A percentile compares a stretch with the other conserved stretches of the same genome.
Evolutionary conservation across 2,329 filamentous ascomycete genomes (phyloP).

Genomic region (Ceratocystis variospora): DNA sequence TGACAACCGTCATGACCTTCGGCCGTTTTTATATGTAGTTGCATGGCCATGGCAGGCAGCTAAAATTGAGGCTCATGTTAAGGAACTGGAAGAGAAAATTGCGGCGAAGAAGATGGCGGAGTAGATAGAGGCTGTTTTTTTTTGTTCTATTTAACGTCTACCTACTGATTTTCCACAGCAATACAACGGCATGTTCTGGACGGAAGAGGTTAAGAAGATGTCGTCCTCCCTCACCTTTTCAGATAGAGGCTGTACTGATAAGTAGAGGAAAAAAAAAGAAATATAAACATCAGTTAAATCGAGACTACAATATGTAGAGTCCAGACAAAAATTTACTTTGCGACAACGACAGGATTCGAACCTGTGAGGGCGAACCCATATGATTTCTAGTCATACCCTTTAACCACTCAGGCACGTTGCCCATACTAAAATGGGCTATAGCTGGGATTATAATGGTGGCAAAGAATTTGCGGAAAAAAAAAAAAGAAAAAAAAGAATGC

Average conservation of each 20-base stretch:
- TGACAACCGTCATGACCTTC: slow-evolving; percentile 30
- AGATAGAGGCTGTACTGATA: background rate
- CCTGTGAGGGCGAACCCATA: slow-evolving; percentile 16
- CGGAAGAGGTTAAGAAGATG: no score
- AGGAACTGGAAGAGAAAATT: slow-evolving; percentile 25
- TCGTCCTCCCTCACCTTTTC: no score
- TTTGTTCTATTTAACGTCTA: no score
- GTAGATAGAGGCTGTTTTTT: background rate
- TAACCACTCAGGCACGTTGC: slow-evolving; percentile 17
- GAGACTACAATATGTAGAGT: no score
- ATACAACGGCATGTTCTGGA: no score
- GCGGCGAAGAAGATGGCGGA: slow-evolving; percentile 17
- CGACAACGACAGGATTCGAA: slow-evolving; percentile 18
- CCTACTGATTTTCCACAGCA: no score
- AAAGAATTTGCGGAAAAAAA: no score
- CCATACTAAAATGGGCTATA: background rate
- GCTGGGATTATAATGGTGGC: no score
- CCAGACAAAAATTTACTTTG: background rate
- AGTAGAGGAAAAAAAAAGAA: background rate
- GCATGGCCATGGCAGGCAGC: slow-evolving; percentile 30
- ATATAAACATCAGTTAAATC: background rate
- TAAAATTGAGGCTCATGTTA: slow-evolving; percentile 30
- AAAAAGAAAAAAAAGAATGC: no score
- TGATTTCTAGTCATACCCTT: slow-evolving; percentile 18
- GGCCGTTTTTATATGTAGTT: slow-evolving; percentile 31